Conservation (phyloP, 169 alveolate species). For the Cryptosporidium tyzzeri region DNA sequence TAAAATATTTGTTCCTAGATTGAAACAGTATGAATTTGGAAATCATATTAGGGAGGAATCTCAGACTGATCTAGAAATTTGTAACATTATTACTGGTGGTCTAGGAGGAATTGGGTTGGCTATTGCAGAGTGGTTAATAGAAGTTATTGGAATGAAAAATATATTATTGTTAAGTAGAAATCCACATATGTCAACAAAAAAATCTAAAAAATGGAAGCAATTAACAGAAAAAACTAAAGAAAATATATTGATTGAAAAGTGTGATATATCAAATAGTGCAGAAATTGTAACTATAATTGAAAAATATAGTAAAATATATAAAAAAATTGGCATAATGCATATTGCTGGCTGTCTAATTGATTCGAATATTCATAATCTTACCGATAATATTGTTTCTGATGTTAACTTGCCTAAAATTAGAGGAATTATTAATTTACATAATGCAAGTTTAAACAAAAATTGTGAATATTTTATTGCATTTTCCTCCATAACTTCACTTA, state of each 20-base stretch:
- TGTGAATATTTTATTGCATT: constrained; percentile 61
- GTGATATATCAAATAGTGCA: constrained; percentile 17
- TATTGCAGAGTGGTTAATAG: constrained; percentile 81
- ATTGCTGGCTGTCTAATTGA: constrained; percentile 42
- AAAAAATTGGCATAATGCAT: constrained; percentile 56
- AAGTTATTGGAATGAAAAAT: constrained; percentile 76
- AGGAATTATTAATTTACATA: constrained; percentile 56
- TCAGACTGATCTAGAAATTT: constrained; percentile 3
- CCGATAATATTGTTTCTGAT: not conserved
- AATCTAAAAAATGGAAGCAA: constrained; percentile 44
- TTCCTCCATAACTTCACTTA: constrained; percentile 67
- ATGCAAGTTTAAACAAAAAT: constrained; percentile 32
- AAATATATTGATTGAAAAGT: constrained; percentile 30
- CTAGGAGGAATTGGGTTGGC: constrained; percentile 80
- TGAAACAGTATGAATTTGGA: not conserved
- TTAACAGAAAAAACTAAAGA: constrained; percentile 2
- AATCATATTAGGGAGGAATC: not conserved
- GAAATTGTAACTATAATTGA: constrained; percentile 6
- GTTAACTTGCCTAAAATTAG: constrained; percentile 35
- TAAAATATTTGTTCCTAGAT: constrained; percentile 47
- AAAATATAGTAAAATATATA: constrained; percentile 18
- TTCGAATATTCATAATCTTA: constrained; percentile 33
- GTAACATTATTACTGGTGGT: constrained; percentile 81
- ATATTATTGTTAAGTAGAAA: constrained; percentile 70
- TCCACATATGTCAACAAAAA: constrained; percentile 16